Conservation (phyloP, 2,329 filamentous ascomycete genomes). For the Mollisia scopiformis region DNA sequence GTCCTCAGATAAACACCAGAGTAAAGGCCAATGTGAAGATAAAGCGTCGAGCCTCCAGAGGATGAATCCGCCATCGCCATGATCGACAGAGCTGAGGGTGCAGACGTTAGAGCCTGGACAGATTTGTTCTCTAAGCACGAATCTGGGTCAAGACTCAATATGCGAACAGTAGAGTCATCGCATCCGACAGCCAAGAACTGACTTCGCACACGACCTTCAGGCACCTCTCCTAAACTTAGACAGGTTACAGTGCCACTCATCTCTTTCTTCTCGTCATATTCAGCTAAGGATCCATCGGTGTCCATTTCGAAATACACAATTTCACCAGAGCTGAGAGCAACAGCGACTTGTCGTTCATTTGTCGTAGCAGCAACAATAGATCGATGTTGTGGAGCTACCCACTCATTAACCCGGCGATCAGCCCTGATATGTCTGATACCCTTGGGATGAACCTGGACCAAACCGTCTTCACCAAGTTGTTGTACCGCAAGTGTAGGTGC, state of each 20-base stretch:
- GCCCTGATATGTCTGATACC: conserved; percentile 89
- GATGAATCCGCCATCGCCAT: conserved; percentile 96
- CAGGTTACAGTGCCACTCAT: conserved; percentile 96
- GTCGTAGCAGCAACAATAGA: conserved; percentile 94
- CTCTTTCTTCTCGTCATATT: conserved; percentile 93
- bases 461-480: conserved; percentile 88
- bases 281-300: conserved; percentile 82
- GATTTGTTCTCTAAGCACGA: conserved; percentile 91
- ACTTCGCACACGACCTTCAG: conserved; percentile 85
- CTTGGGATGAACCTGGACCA: conserved; percentile 95
- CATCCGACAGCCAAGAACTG: conserved; percentile 95
- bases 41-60: conserved; percentile 84
- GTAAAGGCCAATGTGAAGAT: conserved; percentile 93
- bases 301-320: conserved; percentile 99
- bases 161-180: conserved; percentile 93
- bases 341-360: conserved; percentile 89
- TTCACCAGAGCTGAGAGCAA: conserved; percentile 93
- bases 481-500: conserved; percentile 92
- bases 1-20: conserved; percentile 96
- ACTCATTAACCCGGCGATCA: conserved; percentile 81
- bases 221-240: conserved; percentile 90
- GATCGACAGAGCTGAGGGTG: conserved; percentile 85
- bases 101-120: conserved; percentile 88
- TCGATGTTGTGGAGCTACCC: conserved; percentile 89
- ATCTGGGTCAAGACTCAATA: conserved; percentile 87